Evolutionary conservation across 1,284 basidiomycete genomes (phyloP).

Genomic region (Melampsora abietis-canadensis): DNA sequence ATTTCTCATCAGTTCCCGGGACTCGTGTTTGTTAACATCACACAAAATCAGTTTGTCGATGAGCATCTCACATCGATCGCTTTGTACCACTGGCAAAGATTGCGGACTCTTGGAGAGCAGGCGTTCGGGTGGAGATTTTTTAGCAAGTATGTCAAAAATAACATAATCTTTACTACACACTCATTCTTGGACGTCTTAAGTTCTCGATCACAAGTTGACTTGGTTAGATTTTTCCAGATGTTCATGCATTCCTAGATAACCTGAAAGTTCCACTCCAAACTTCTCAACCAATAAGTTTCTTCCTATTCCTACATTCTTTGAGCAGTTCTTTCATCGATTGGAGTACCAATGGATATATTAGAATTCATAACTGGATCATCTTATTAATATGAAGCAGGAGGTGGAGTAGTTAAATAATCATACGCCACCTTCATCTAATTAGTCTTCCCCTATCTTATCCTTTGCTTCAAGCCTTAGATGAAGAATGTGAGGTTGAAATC

Average conservation of each 20-base stretch:
- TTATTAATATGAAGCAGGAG: conserved; percentile 97
- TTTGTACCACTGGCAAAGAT: conserved; percentile 94
- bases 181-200: too few relatives aligned
- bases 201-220: conserved; percentile 12
- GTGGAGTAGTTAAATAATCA: conserved; percentile 99
- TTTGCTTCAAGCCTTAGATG: conserved; percentile 72
- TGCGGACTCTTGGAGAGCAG: conserved; percentile 90
- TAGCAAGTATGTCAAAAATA: conserved; percentile 66
- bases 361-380: conserved; percentile 82
- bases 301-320: conserved; percentile 84
- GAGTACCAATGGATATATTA: conserved; percentile 80
- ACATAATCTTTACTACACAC: conserved; percentile 1
- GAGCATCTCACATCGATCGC: conserved; percentile 88
- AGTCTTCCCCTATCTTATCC: conserved; percentile 99
- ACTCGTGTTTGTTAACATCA: background rate
- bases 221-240: conserved; percentile 60
- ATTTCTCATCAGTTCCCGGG: background rate
- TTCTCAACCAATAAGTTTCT: conserved; percentile 79
- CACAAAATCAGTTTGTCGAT: conserved; percentile 1
- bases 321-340: conserved; percentile 78
- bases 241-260: conserved; percentile 97
- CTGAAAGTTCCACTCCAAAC: conserved; percentile 93
- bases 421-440: conserved; percentile 79
- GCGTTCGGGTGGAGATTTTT: conserved; percentile 84
- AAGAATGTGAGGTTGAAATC: too few relatives aligned